Evolutionary conservation across 2,329 filamentous ascomycete species (phyloP).

Genomic region (Diaporthe caulivora): DNA sequence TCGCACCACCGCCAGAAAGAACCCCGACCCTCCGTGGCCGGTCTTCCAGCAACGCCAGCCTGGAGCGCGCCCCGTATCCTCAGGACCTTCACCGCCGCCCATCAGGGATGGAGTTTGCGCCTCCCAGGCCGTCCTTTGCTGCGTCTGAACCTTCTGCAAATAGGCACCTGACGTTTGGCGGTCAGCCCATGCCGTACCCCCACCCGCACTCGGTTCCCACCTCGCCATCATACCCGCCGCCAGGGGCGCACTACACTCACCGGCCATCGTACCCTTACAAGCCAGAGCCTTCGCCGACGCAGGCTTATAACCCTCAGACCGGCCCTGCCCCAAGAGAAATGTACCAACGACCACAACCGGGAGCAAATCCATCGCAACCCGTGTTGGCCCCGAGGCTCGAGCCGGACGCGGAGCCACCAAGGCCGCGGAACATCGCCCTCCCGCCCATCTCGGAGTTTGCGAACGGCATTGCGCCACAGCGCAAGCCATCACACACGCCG

Average conservation of each 20-base stretch:
- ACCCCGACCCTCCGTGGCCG: conserved; percentile 48
- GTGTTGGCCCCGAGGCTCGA: conserved; percentile 36
- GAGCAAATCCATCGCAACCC: conserved; percentile 23
- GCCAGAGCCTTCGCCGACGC: conserved; percentile 47
- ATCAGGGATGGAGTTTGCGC: conserved; percentile 49
- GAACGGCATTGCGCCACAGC: conserved; percentile 8
- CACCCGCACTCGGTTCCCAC: conserved; percentile 48
- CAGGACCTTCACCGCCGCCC: conserved; percentile 48
- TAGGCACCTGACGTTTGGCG: conserved; percentile 47
- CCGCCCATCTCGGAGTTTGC: conserved; percentile 33
- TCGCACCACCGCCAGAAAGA: conserved; percentile 44
- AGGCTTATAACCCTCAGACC: conserved; percentile 43
- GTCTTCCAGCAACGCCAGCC: conserved; percentile 50
- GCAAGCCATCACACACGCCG: conserved; percentile 29
- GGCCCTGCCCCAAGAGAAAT: conserved; percentile 43
- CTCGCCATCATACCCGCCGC: conserved; percentile 49
- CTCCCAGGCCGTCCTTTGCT: conserved; percentile 46
- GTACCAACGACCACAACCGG: conserved; percentile 36
- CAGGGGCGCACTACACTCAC: conserved; percentile 40
- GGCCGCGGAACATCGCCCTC: conserved; percentile 24
- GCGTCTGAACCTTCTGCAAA: conserved; percentile 36
- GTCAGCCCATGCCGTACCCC: conserved; percentile 43
- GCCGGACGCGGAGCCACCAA: conserved; percentile 29
- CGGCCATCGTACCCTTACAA: conserved; percentile 42
- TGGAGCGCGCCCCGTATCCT: conserved; percentile 47